Evolutionary conservation across 352 stramenopile species (phyloP), one percentile per base, ranked within the genome.

Genomic region (Pythium oligandrum): DNA sequence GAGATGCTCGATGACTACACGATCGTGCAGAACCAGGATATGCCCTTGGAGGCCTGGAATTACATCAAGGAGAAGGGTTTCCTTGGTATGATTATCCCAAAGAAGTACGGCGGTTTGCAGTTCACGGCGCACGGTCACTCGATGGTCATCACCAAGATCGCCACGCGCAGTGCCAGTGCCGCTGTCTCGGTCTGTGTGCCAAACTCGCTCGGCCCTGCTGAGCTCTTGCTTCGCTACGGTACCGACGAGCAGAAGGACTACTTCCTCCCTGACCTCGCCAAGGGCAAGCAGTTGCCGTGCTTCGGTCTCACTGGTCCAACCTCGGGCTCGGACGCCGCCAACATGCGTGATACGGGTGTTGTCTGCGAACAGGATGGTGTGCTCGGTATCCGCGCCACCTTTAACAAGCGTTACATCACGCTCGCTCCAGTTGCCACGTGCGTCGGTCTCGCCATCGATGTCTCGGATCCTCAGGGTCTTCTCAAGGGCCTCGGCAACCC

Each of bases 331-430:
- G 96, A 99, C 69, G 96, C 96, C 34, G 97, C 96, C 33, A 83
- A 74, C 51, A 96, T 99, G 72, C 96, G 96, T 61, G 93, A 98
- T 67, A 94, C 79, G 45, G 96, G 95, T 63, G 76, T 97, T 35
- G 96, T 99, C 4, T 89, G 89, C 53, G 86, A 96, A 60, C 70
- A 95, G 53, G 82, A 98, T 64, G 96, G 96, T n/a, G 90, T 98
- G 39, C 61, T 99, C 31, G 96, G 96, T 39, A 97, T 99, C 46
- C 80, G 91, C 43, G 94, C 95, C 4, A 91, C 81, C 48, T 99
- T 99, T 79, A 98, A 97, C 73, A 99, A 99, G 78, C 84, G 96
- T 53, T 99, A 99, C 83, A 99, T 99, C 68, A 99, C 96, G 7
- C 66, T 99, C 51, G 96, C 96, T 12, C 96, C 96, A 4, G 95